Base-by-base conservation (phyloP, 495 filamentous ascomycete species). In the Venustampulla echinocandica region DNA sequence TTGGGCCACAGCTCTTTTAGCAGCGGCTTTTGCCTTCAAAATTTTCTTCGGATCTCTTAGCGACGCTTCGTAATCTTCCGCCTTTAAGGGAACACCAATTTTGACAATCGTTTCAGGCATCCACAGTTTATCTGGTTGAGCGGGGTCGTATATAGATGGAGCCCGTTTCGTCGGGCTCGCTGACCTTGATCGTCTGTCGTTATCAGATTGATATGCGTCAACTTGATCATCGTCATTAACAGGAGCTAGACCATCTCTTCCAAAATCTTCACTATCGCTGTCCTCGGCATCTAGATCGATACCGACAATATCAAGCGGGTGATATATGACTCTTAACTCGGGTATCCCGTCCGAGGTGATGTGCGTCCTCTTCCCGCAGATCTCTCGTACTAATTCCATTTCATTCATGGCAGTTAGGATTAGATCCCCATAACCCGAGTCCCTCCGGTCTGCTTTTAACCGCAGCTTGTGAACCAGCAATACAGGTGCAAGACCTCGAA, bases 401-500 rank as follows among this genome's bases (percentile, higher is more conserved):
- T 82, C 76, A 20, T 66, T 59, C 22, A 65, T 60, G 25, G 66
- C 56, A 13, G 55, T 54, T 23, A 71, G 63, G 13, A 77, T 51
- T 30, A 67, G 54, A 27, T 73, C 70, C 0, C 64, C 55, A 20
- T 61, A 56, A 4, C 57, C 40, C 1, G 23, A 34, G 2, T 50
- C 52, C 17, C 47, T 24, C n/a, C 54, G 35, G 7, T 47, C 39
- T 18, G 57, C 59, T n/a, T 59, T 63, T 14, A 59, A 38, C 10
- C 78, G 69, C 20, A 95, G 68, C 48, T 75, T 73, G 37, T 80
- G 74, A 0, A 81, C 73, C 34, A 96, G 62, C 5, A 95, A 64
- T 24, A 84, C 82, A 14, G 89, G 85, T 0, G 89, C 86, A 20
- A 98, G 64, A 28, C 83, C 81, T 21, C 80, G 75, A 35, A 95